phyloP scores from a whole-genome alignment of 2,329 filamentous ascomycete species.

The Hypoxylon rubiginosum region DNA sequence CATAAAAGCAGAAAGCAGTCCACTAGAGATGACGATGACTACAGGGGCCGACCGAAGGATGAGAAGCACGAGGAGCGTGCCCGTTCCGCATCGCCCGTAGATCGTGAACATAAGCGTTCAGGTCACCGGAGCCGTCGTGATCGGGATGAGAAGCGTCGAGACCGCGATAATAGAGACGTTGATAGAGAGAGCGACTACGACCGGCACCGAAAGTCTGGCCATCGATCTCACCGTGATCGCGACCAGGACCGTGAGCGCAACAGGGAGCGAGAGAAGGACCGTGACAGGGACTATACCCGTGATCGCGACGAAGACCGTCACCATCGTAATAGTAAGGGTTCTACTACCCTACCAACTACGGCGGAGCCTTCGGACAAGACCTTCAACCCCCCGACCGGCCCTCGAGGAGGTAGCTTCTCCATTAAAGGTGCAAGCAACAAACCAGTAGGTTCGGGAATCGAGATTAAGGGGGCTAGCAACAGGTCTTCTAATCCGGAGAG shows the following conservation, averaged over 20 bases:
- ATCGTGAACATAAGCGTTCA: constrained; percentile 61
- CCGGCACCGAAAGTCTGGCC: constrained; percentile 54
- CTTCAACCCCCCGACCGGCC: constrained; percentile 60
- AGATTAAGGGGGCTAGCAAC: constrained; percentile 55
- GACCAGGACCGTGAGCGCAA: constrained; percentile 57
- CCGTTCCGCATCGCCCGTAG: constrained; percentile 74
- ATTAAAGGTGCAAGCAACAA: constrained; percentile 48
- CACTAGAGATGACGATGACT: constrained; percentile 62
- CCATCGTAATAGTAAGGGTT: constrained; percentile 54
- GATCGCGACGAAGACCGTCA: constrained; percentile 54
- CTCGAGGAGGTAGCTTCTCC: constrained; percentile 52
- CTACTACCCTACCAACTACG: constrained; percentile 51
- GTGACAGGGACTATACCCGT: constrained; percentile 55
- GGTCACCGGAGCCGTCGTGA: constrained; percentile 62
- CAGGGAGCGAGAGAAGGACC: constrained; percentile 52
- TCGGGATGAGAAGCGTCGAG: constrained; percentile 51
- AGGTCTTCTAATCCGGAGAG: constrained; percentile 46
- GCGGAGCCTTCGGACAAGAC: constrained; percentile 54
- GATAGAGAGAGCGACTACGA: constrained; percentile 54
- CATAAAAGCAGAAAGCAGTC: constrained; percentile 61
- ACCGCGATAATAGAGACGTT: constrained; percentile 56
- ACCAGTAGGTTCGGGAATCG: constrained; percentile 47
- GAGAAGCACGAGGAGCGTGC: constrained; percentile 67
- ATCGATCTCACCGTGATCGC: constrained; percentile 56
- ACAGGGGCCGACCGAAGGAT: constrained; percentile 55